Base-by-base conservation (phyloP, 2,329 filamentous ascomycete species). In the Diaporthe vaccinii region DNA sequence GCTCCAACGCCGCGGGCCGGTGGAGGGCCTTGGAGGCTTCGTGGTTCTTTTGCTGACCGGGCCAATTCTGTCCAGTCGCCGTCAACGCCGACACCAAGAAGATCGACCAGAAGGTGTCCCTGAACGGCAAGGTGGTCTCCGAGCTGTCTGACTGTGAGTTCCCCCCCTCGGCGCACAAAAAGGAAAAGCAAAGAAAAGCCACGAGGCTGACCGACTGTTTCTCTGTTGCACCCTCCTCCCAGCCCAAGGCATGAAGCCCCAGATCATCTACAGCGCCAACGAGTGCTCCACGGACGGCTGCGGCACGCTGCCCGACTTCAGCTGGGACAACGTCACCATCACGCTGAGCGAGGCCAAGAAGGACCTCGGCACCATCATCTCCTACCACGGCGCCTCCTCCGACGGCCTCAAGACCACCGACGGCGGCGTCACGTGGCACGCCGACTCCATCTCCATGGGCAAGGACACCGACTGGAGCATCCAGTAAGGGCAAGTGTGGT, bases 221-320 rank as follows among this genome's bases (percentile, higher is more conserved):
- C 49, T 10, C 36, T 20, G 3, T 44, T 12, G 12, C 20, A 17
- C 41, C 5, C 17, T 55, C n/a, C 12, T 28, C 10, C 6, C 57
- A 74, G 67, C 68, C 62, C 41, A 58, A 31, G 74, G 74, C 20
- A 74, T 76, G 74, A 76, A 77, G 74, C 74, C 74, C 8, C 57
- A 58, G n/a, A 68, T 77, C 49, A 69, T 76, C 58, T 74, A 77
- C 67, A 71, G 70, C 31, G 74, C 68, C 57, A 72, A 75, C n/a
- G 73, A 75, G 61, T 75, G 73, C 49, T 72, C 68, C 68, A 44
- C 51, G 22, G 14, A 15, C 72, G 69, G 46, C 1, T 76, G 74
- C 61, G 76, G 76, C 20, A 77, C 76, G 7, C 74, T 77, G 34
- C 31, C 55, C 28, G 67, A 68, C 17, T 76, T 72, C 55, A 62